These are phyloP conservation scores for Saksenaea vasiformis DNA, from an alignment of 371 early-diverging fungal genomes.

Conservation along the genomic window DNA sequence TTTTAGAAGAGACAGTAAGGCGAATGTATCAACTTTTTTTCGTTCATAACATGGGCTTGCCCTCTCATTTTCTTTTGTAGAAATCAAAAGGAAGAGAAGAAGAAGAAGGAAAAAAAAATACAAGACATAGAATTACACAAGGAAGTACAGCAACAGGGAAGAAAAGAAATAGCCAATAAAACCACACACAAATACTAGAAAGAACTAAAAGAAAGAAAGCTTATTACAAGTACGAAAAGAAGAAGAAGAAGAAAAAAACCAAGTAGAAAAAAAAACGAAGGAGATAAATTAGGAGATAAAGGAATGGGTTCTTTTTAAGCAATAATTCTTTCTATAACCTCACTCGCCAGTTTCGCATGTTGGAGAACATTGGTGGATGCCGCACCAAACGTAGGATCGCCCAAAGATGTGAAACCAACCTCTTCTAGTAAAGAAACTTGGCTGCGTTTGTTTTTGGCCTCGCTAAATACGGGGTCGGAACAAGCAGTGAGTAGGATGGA, in stretches of 20 bases:
- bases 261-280: background rate
- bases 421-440: constrained; percentile 57
- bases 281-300: background rate
- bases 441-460: constrained; percentile 44
- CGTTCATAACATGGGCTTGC: too few species aligned
- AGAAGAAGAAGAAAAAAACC: background rate
- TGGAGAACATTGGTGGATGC: constrained; percentile 46
- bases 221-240: background rate
- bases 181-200: background rate
- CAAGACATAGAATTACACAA: background rate
- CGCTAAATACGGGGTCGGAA: constrained; percentile 59
- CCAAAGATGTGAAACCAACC: constrained; percentile 51
- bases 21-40: constrained; percentile 1
- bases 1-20: background rate
- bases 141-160: background rate
- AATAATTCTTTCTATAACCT: constrained; percentile 64
- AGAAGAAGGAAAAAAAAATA: background rate
- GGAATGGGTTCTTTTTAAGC: constrained; percentile 28
- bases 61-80: background rate
- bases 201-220: background rate
- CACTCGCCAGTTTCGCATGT: constrained; percentile 61
- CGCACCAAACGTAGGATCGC: constrained; percentile 49
- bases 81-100: background rate
- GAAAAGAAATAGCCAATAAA: background rate
- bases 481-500: constrained; percentile 71